Conservation (phyloP, 345 rosid species). For the Rhizophora mangle region DNA sequence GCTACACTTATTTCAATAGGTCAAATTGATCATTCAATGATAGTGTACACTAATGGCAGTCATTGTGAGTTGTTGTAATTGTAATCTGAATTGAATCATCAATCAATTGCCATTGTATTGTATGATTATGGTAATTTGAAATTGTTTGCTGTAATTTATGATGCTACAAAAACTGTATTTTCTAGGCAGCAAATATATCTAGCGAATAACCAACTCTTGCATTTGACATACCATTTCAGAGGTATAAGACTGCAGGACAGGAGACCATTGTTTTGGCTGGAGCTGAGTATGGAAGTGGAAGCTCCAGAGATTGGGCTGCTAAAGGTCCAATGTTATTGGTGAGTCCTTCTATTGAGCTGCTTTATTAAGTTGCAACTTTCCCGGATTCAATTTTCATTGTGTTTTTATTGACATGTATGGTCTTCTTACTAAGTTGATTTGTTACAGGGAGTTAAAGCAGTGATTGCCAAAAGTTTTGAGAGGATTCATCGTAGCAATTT, state of each 20-base stretch:
- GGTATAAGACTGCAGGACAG: slow-evolving; percentile 68
- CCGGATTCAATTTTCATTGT: not conserved
- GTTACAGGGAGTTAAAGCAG: slow-evolving; percentile 92
- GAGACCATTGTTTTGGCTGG: slow-evolving; percentile 92
- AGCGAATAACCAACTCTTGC: not conserved
- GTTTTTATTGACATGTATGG: not conserved
- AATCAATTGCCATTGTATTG: not conserved
- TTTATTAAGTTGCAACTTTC: slow-evolving; percentile 1
- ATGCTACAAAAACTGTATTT: not conserved
- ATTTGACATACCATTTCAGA: slow-evolving; percentile 43
- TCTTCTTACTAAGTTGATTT: slow-evolving; percentile 12
- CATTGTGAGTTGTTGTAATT: not conserved
- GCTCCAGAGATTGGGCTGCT: slow-evolving; percentile 99
- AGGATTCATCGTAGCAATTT: slow-evolving; percentile 96
- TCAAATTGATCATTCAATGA: not conserved
- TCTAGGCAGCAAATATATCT: not conserved
- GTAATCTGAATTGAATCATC: not conserved
- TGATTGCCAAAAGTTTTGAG: slow-evolving; percentile 94
- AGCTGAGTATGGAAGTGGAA: slow-evolving; percentile 99
- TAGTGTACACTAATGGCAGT: not conserved
- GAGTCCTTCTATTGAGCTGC: slow-evolving; percentile 14
- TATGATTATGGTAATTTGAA: too few relatives aligned
- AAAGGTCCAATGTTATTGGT: slow-evolving; percentile 98
- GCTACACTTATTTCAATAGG: not conserved
- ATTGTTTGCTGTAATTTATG: not conserved